Percentiles rank a stretch among this genome's conserved stretches.
Evolutionary conservation across 257 asterid genomes (phyloP).

Genomic region (Solanum chiquidenum): DNA sequence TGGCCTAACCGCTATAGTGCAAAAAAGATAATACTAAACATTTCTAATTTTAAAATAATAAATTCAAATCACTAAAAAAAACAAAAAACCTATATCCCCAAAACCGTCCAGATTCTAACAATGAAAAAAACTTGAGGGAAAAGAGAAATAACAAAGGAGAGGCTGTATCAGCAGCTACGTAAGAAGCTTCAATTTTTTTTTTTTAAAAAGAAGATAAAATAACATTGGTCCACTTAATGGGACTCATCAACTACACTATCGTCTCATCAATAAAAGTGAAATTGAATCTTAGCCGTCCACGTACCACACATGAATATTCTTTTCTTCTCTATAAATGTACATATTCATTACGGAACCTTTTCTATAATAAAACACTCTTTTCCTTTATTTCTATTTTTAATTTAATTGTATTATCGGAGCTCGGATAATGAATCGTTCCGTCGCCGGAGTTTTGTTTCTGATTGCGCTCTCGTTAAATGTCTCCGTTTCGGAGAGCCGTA

Average conservation of each 20-base stretch:
- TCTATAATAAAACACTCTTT: neutral
- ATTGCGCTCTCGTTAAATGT: conserved; percentile 30
- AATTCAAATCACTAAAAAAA: no score
- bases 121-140: neutral
- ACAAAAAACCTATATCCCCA: neutral
- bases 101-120: neutral
- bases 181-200: neutral
- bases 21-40: neutral
- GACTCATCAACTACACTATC: neutral
- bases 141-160: neutral
- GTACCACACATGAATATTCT: neutral
- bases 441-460: conserved; percentile 24
- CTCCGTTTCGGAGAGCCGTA: conserved; percentile 40
- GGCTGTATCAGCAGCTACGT: neutral
- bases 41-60: no score
- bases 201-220: neutral
- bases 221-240: neutral
- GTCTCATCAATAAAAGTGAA: neutral
- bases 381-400: neutral
- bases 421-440: conserved; percentile 20
- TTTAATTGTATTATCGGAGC: neutral
- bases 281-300: neutral
- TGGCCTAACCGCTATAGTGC: neutral
- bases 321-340: neutral
- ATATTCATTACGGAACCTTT: neutral